Evolutionary conservation across 768 basidiomycete genomes (phyloP).

Genomic region (Lepiota venenata): DNA sequence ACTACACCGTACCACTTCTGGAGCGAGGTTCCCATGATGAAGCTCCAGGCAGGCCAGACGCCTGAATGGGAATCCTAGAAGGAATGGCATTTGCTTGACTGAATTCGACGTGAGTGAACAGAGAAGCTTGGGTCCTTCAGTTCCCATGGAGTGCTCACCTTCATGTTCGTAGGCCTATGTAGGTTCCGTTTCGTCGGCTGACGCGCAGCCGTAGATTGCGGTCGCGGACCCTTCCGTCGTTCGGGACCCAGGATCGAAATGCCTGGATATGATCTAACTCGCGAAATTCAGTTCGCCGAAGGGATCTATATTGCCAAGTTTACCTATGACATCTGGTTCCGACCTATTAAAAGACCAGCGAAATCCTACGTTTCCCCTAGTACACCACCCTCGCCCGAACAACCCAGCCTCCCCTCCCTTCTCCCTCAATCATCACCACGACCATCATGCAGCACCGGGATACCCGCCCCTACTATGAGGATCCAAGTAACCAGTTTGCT

Average conservation of each 20-base stretch:
- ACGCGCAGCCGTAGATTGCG: constrained; percentile 31
- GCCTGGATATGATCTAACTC: constrained; percentile 37
- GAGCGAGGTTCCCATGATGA: constrained; percentile 30
- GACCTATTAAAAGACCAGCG: constrained; percentile 41
- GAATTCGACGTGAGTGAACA: constrained; percentile 28
- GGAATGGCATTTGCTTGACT: constrained; percentile 24
- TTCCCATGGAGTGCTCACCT: constrained; percentile 17
- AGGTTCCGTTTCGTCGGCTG: constrained; percentile 32
- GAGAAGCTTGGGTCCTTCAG: constrained; percentile 24
- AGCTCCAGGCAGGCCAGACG: constrained; percentile 32
- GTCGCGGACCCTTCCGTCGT: constrained; percentile 35
- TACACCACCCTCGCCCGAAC: constrained; percentile 20
- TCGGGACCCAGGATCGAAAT: constrained; percentile 38
- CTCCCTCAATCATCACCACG: constrained; percentile 17
- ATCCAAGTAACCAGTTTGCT: constrained; percentile 27
- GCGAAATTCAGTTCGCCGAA: constrained; percentile 22
- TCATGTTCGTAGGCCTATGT: constrained; percentile 11
- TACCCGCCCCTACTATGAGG: constrained; percentile 41
- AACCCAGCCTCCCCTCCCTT: constrained; percentile 16
- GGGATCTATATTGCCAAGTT: constrained; percentile 31
- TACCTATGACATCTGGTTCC: constrained; percentile 38
- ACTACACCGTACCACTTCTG: constrained; percentile 24
- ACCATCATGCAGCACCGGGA: constrained; percentile 38
- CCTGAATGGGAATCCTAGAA: constrained; percentile 28
- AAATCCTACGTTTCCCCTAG: constrained; percentile 22